These are phyloP conservation scores for Solanum neorickii DNA, from an alignment of 257 asterid genomes.

Conservation along the genomic window DNA sequence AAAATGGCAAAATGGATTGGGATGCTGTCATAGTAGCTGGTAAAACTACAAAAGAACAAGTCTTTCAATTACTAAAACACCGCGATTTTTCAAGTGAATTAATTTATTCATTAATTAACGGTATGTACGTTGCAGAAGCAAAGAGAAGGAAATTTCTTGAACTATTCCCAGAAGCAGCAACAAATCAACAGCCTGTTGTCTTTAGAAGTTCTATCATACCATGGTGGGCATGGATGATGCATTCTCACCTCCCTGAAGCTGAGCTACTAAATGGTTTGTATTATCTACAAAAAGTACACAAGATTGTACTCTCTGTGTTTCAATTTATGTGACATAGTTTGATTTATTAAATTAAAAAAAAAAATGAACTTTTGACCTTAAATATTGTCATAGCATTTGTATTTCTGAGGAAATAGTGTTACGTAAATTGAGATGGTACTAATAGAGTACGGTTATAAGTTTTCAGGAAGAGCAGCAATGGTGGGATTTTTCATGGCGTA, in stretches of 20 bases:
- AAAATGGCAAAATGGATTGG: conserved; percentile 63
- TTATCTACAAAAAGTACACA: not conserved
- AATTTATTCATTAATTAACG: not conserved
- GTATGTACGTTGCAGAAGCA: conserved; percentile 27
- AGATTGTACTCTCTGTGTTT: not conserved
- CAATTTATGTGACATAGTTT: not conserved
- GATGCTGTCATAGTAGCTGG: conserved; percentile 58
- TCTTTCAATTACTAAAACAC: not conserved
- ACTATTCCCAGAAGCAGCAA: conserved; percentile 48
- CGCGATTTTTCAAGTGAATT: not conserved
- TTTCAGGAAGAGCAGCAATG: conserved; percentile 68
- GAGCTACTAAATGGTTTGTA: conserved; percentile 48
- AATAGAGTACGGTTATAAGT: not conserved
- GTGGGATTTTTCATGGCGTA: conserved; percentile 61
- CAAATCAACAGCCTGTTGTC: conserved; percentile 44
- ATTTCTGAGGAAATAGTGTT: not conserved
- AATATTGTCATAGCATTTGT: not conserved
- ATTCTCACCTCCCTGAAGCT: conserved; percentile 62
- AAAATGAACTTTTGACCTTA: not conserved
- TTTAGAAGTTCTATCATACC: conserved; percentile 60
- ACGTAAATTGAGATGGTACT: not conserved
- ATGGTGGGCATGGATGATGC: conserved; percentile 70
- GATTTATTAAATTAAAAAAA: not conserved
- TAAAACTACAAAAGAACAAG: not conserved
- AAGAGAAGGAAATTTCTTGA: conserved; percentile 50